phyloP scores from a whole-genome alignment of 2,329 filamentous ascomycete species.

The Stagonosporopsis tanaceti region DNA sequence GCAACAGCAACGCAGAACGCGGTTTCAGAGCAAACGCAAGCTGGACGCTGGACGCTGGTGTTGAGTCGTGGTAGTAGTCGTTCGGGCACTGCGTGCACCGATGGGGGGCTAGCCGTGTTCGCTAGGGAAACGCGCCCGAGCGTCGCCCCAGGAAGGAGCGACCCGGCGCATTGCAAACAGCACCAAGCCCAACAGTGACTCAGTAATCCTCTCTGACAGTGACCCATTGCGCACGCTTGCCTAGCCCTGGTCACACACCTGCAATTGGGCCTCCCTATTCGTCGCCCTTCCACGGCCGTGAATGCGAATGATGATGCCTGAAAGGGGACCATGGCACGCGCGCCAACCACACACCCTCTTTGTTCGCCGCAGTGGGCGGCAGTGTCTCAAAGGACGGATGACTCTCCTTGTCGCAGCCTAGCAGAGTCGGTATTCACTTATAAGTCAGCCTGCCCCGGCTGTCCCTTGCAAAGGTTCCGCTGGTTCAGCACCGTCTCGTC shows the following conservation, averaged over 20 bases:
- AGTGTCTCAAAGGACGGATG: slow-evolving; percentile 24
- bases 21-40: slow-evolving; percentile 19
- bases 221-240: slow-evolving; percentile 26
- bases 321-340: slow-evolving; percentile 31
- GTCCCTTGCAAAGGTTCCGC: slow-evolving; percentile 36
- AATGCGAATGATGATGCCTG: slow-evolving; percentile 32
- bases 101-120: slow-evolving; percentile 15
- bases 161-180: slow-evolving; percentile 24
- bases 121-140: slow-evolving; percentile 24
- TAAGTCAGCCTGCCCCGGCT: slow-evolving; percentile 37
- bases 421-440: slow-evolving; percentile 23
- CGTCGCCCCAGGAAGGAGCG: slow-evolving; percentile 24
- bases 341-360: slow-evolving; percentile 32
- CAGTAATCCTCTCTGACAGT: slow-evolving; percentile 32
- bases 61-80: slow-evolving; percentile 18
- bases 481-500: slow-evolving; percentile 26
- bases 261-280: slow-evolving; percentile 42
- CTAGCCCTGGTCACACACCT: slow-evolving; percentile 25
- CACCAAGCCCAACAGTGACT: slow-evolving; percentile 35
- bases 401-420: slow-evolving; percentile 24
- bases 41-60: slow-evolving; percentile 8
- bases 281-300: slow-evolving; percentile 38
- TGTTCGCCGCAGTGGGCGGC: slow-evolving; percentile 27
- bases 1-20: slow-evolving; percentile 28
- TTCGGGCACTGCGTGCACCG: slow-evolving; percentile 18